phyloP scores from a whole-genome alignment of 2,329 filamentous ascomycete species.

The Aspergillus chevalieri region DNA sequence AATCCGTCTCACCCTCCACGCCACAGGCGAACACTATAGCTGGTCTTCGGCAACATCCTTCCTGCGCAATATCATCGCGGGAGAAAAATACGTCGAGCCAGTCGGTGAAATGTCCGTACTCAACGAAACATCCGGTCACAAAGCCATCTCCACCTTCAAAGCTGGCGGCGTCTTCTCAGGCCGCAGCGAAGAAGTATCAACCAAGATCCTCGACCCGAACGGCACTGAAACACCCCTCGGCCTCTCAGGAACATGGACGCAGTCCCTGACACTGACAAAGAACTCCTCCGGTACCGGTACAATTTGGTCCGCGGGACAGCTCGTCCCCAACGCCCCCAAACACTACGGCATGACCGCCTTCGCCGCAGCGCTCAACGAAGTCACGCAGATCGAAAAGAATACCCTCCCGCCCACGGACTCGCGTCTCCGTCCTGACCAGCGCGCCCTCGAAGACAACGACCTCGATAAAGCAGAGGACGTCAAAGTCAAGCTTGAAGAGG shows the following conservation, averaged over 20 bases:
- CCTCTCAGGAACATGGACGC: conserved; percentile 79
- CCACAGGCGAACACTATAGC: conserved; percentile 73
- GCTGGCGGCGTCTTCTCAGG: conserved; percentile 96
- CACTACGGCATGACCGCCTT: conserved; percentile 87
- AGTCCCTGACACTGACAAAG: conserved; percentile 60
- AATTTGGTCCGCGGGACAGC: conserved; percentile 70
- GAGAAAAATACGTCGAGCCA: conserved; percentile 96
- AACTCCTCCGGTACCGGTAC: conserved; percentile 57
- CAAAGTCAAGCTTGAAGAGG: conserved; percentile 80
- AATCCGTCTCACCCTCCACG: conserved; percentile 69
- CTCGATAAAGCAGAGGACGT: conserved; percentile 76
- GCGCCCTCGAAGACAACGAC: conserved; percentile 72
- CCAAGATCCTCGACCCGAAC: conserved; percentile 63
- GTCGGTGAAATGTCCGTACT: conserved; percentile 80
- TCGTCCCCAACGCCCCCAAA: conserved; percentile 72
- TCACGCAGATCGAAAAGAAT: conserved; percentile 70
- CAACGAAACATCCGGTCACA: conserved; percentile 77
- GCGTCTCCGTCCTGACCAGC: conserved; percentile 78
- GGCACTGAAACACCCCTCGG: conserved; percentile 62
- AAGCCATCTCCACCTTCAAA: conserved; percentile 84
- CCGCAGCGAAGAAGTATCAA: conserved; percentile 78
- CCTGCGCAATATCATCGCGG: conserved; percentile 90
- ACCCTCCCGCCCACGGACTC: conserved; percentile 76
- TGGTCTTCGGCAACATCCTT: conserved; percentile 88
- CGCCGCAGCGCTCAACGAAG: conserved; percentile 78